Base-by-base conservation (phyloP, 2,329 filamentous ascomycete species). In the Cladobotryum protrusum region DNA sequence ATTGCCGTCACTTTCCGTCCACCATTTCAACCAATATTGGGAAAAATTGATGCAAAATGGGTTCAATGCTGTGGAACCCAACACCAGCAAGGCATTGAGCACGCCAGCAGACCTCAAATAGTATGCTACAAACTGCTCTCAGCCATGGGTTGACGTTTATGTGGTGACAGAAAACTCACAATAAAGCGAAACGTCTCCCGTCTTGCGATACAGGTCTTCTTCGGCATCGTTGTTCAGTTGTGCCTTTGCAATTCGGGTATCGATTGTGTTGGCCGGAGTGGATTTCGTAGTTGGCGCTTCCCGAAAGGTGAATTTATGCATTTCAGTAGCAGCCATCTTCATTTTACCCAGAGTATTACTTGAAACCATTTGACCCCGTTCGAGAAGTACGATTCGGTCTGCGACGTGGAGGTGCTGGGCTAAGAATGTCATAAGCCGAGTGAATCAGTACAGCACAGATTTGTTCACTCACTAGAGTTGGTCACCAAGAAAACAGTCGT, bases 321-420 rank as follows among this genome's bases (percentile, higher is more conserved):
- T 13, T 15, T 42, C 42, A 11, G 39, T 19, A 20, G 47, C 2
- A 2, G 37, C 19, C 5, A 24, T 32, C 3, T 40, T 14, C n/a
- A 14, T 42, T 17, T 37, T 37, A 13, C 17, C 33, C 7, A 18
- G 6, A 29, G 24, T 8, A 5, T 29, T 8, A 29, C 11, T 29
- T 29, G 24, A 29, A 2, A 9, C 7, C 11, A 29, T 29, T 1
- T 54, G 58, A 2, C 63, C 62, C 42, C 63, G 42, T 39, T 64
- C 62, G 1, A 77, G 63, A 4, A 72, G 58, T 14, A 76, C 53
- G 11, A 77, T 59, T 5, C 71, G 61, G 55, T 76, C 71, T 8
- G 67, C 69, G 5, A 70, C 53, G 15, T 64, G 58, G 12, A 75
- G 69, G 45, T 69, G 62, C 29, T 66, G 59, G 2, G 62, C 65